Percentiles rank a stretch among this genome's conserved stretches.
phyloP scores from a whole-genome alignment of 1,139 yeast genomes.

The Pneumocystis oryctolagi region DNA sequence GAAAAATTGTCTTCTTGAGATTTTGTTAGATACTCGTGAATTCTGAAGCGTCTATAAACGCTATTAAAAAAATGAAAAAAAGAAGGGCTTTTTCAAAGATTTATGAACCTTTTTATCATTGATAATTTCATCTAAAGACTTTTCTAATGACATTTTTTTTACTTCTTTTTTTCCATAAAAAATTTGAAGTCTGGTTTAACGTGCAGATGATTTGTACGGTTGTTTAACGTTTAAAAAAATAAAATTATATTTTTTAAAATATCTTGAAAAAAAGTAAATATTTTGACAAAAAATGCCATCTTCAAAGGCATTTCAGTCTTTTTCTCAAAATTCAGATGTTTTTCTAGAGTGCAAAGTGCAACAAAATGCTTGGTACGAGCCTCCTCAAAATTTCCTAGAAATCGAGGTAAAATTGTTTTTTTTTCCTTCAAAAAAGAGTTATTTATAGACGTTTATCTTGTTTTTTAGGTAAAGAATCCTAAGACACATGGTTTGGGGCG shows the following conservation, averaged over 20 bases:
- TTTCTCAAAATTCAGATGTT: not conserved
- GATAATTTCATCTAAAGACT: not conserved
- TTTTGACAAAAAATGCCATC: not conserved
- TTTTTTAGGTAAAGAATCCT: slow-evolving; percentile 43
- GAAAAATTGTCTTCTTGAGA: not conserved
- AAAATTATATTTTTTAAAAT: not conserved
- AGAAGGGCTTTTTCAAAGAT: not conserved
- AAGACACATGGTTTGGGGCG: slow-evolving; percentile 61
- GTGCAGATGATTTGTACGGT: not conserved
- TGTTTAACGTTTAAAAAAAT: not conserved
- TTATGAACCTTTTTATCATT: not conserved
- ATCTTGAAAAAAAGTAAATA: not conserved
- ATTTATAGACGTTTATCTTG: slow-evolving; percentile 1
- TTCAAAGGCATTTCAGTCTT: not conserved
- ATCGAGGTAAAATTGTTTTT: slow-evolving; percentile 46
- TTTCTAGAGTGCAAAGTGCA: not conserved
- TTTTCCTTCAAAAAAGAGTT: not conserved
- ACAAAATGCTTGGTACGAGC: not conserved
- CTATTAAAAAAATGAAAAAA: not conserved
- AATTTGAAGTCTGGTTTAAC: not conserved
- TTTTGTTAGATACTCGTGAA: not conserved
- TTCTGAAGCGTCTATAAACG: not conserved
- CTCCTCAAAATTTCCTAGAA: slow-evolving; percentile 83
- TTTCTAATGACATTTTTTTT: not conserved
- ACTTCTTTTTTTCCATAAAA: not conserved